A percentile compares a stretch with the other conserved stretches of the same genome.
Evolutionary conservation across 2,329 filamentous ascomycete genomes (phyloP).

Genomic region (Penicillium aurantiogriseum): DNA sequence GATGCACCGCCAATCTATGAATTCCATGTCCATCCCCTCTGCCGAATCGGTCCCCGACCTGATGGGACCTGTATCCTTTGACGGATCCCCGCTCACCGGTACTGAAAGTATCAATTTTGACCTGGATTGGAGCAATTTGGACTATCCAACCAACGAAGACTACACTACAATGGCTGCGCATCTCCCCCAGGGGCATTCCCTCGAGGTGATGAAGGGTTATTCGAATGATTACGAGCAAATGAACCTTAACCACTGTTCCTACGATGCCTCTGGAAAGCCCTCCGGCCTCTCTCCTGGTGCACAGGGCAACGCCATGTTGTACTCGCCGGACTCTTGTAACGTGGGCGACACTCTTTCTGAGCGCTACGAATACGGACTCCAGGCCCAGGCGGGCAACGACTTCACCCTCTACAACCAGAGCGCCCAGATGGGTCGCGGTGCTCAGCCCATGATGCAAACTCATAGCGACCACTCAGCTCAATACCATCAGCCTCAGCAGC

Average conservation of each 20-base stretch:
- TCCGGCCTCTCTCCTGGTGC: constrained; percentile 27
- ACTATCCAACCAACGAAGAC: constrained; percentile 24
- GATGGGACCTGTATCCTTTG: constrained; percentile 20
- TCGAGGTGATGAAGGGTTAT: constrained; percentile 17
- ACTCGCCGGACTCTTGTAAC: constrained; percentile 25
- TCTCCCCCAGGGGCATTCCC: constrained; percentile 7
- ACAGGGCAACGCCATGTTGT: constrained; percentile 32
- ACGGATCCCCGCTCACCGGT: constrained; percentile 24
- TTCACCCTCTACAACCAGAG: constrained; percentile 30
- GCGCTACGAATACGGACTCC: constrained; percentile 16
- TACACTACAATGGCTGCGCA: constrained; percentile 26
- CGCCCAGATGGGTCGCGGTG: background rate
- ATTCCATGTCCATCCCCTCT: constrained; percentile 23
- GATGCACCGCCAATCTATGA: constrained; percentile 28
- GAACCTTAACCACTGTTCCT: constrained; percentile 11
- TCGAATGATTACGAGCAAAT: constrained; percentile 19
- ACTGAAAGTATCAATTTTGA: constrained; percentile 25
- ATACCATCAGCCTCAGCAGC: constrained; percentile 11
- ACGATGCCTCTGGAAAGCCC: constrained; percentile 15
- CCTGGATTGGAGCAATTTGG: constrained; percentile 26
- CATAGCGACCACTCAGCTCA: constrained; percentile 10
- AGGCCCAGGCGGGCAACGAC: constrained; percentile 20
- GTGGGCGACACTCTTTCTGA: constrained; percentile 26
- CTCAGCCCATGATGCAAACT: constrained; percentile 6
- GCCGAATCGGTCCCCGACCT: constrained; percentile 24